Base-by-base conservation (phyloP, 768 basidiomycete genomes). In the Psilocybe cubensis region DNA sequence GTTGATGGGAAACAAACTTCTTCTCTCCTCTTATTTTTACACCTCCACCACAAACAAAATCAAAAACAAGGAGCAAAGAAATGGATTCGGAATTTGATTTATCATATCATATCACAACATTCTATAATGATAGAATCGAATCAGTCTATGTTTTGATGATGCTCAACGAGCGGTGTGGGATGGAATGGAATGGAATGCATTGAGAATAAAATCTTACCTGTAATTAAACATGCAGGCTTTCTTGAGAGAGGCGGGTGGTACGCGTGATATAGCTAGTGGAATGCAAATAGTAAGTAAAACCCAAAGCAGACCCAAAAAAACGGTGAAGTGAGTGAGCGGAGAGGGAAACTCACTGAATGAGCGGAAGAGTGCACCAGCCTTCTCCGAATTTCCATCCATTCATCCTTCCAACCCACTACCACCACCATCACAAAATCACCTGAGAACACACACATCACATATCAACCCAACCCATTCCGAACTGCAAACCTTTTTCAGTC, bases 161-260 rank as follows among this genome's bases (percentile, higher is more conserved):
- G n/a, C n/a, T n/a, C n/a, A n/a, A n/a, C n/a, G n/a, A n/a, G n/a
- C n/a, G n/a, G n/a, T n/a, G n/a, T n/a, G n/a, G n/a, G n/a, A n/a
- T n/a, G n/a, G n/a, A n/a, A 17, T 38, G 7, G 6, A 14, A 38
- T 14, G 35, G 35, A 38, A 38, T 5, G 35, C n/a, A 14, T 6
- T n/a, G 12, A n/a, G 7, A n/a, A n/a, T n/a, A n/a, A n/a, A 7
- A 53, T n/a, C 58, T 56, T 61, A 78, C 78, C 71, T 72, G 68
- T 54, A 66, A 72, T 35, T 67, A 42, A 66, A 74, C 69, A 71
- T 70, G 72, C 68, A 74, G 65, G 74, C 71, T 76, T 76, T 79
- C 77, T 78, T 78, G 78, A 77, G 50, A 64, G 60, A 44, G 47
- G 54, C 54, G 63, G 46, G 60, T 56, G 53, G 56, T 49, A 43